Conservation (phyloP, 1,139 yeast genomes). For the Hanseniaspora uvarum region DNA sequence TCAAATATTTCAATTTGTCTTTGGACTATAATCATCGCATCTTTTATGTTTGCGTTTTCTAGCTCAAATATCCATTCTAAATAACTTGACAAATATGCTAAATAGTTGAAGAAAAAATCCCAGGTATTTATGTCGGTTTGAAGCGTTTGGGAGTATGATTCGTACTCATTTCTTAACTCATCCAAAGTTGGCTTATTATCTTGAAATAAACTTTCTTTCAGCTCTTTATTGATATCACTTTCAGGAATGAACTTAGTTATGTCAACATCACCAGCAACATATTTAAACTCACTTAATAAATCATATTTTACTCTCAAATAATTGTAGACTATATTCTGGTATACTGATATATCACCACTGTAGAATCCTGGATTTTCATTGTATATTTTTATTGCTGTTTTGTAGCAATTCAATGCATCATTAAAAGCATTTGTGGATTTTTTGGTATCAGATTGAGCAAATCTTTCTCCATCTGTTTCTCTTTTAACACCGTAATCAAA, state of each 20-base stretch:
- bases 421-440: slow-evolving; percentile 27
- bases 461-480: slow-evolving; percentile 32
- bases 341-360: slow-evolving; percentile 16
- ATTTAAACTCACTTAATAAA: slow-evolving; percentile 27
- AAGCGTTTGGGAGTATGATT: not conserved
- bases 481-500: slow-evolving; percentile 27
- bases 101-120: slow-evolving; percentile 29
- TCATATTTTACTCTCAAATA: slow-evolving; percentile 27
- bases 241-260: slow-evolving; percentile 25
- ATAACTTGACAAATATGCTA: slow-evolving; percentile 25
- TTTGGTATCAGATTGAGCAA: slow-evolving; percentile 30
- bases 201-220: not conserved
- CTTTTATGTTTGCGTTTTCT: not conserved
- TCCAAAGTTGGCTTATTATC: not conserved
- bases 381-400: slow-evolving; percentile 22
- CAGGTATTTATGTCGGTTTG: slow-evolving; percentile 22
- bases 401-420: slow-evolving; percentile 26
- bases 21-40: not conserved
- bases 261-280: slow-evolving; percentile 28
- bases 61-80: slow-evolving; percentile 24
- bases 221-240: slow-evolving; percentile 16
- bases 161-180: slow-evolving; percentile 23
- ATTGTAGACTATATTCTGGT: slow-evolving; percentile 28
- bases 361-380: slow-evolving; percentile 20
- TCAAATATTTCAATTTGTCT: not conserved